Evolutionary conservation across 306 rosid genomes (phyloP), one percentile per base, ranked within the genome.

Genomic region (Hippophae gyantsensis): DNA sequence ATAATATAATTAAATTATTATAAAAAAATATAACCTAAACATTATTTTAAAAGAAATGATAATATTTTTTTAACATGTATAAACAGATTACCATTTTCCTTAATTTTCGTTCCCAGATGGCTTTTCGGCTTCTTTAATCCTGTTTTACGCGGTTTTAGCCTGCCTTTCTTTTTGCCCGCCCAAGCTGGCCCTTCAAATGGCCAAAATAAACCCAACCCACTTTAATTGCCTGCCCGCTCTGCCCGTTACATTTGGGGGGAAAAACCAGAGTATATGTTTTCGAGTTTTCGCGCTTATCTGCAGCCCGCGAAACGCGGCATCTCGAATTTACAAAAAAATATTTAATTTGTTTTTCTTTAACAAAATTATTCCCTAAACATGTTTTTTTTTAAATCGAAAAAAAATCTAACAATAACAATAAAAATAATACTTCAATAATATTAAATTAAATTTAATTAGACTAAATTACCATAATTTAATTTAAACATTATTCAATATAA

Each of bases 261-360:
- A 57, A 42, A 13, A 23, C 62, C 61, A 57, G 43, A 12, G 13
- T 8, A 3, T 9, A 9, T 45, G 42, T 48, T 62, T 69, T 61
- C 13, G 54, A 38, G 50, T 58, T 76, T 82, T 78, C 67, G 86
- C 87, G 87, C 95, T 82, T 78, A 74, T 11, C 26, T 60, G 56
- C n/a, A 76, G 65, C 82, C 85, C 93, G 87, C 65, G 63, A 76
- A 76, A 69, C 52, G 77, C 79, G 88, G 82, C 76, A 38, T 72
- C 65, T 69, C 1, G 23, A 18, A 18, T 18, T 18, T 18, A 18
- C 23, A 18, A 18, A 18, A 18, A 18, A 18, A 18, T 18, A 18
- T 18, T 18, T 18, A 18, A 18, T 18, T 18, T 18, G 23, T 2
- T 9, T 9, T 1, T 9, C 12, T 1, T 26, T 38, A 52, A 14